Percentiles rank a stretch among this genome's conserved stretches.
Evolutionary conservation across 352 stramenopile genomes (phyloP).

Genomic region (Globisporangium polare): DNA sequence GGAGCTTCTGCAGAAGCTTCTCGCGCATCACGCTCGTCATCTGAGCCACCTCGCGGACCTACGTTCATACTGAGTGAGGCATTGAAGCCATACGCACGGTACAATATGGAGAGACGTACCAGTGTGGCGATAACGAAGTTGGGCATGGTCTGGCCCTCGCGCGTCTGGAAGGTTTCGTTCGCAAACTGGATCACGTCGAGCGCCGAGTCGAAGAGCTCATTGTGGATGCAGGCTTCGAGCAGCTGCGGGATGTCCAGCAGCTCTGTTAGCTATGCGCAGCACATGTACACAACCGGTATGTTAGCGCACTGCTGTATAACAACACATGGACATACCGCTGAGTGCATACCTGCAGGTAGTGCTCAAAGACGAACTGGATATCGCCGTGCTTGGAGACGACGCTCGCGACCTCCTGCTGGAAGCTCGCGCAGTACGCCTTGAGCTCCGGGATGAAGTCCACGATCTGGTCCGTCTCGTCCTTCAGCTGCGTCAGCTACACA

Average conservation of each 20-base stretch:
- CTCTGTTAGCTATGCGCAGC: constrained; percentile 84
- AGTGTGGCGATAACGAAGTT: constrained; percentile 70
- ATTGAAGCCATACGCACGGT: background rate
- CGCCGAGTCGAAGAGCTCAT: constrained; percentile 95
- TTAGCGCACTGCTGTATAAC: no score
- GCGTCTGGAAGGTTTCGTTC: constrained; percentile 57
- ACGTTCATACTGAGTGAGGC: background rate
- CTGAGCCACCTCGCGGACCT: constrained; percentile 61
- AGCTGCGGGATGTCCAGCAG: constrained; percentile 97
- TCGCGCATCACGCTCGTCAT: constrained; percentile 61
- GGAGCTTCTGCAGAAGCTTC: constrained; percentile 80
- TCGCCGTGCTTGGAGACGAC: constrained; percentile 72
- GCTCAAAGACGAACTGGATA: constrained; percentile 89
- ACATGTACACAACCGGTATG: background rate
- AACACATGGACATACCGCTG: no score
- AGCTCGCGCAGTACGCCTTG: constrained; percentile 42
- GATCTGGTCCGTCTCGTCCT: constrained; percentile 58
- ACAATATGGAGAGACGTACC: constrained; percentile 19
- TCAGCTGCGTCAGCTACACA: constrained; percentile 54
- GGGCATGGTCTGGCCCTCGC: constrained; percentile 16
- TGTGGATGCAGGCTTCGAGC: constrained; percentile 96
- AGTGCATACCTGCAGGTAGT: constrained; percentile 69
- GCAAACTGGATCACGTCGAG: constrained; percentile 95
- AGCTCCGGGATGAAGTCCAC: constrained; percentile 47
- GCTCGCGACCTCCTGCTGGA: constrained; percentile 49